Base-by-base conservation (phyloP, 495 filamentous ascomycete species). In the Penicillium roqueforti region DNA sequence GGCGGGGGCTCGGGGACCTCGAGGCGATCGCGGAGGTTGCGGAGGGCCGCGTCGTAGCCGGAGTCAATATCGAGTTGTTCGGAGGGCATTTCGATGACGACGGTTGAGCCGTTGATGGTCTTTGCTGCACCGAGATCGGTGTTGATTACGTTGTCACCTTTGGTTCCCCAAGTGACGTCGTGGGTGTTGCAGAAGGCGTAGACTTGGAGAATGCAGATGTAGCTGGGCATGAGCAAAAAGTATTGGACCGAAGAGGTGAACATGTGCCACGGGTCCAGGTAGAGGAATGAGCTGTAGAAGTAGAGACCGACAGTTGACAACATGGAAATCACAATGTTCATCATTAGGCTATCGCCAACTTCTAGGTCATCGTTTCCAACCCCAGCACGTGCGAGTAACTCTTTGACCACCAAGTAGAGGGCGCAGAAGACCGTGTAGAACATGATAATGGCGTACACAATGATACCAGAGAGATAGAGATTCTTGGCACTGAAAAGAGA, bases 131-230 rank as follows among this genome's bases (percentile, higher is more conserved):
- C 95, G 3, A 99, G 83, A 67, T 99, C 95, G 38, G 85, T 95
- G 66, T 87, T 84, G 60, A 92, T 84, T 18, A 92, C 83, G 70
- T 99, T 99, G 75, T 99, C 95, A 51, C 95, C 95, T 69, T 99
- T 99, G 22, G 95, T 99, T 41, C 93, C 93, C 93, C 93, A 98
- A 4, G 92, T 95, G 11, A 98, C 91, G 73, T 98, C 93, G 80
- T 98, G 93, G 36, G 93, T 95, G 79, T 99, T 99, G 79, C 93
- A 99, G 70, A 99, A 97, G 32, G 93, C 93, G 76, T 99, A 99
- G 36, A 97, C 91, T 70, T 97, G 95, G 25, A 99, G 76, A 0
- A 89, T 97, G 78, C 93, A 97, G 72, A 99, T 95, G 75, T 97
- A 99, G 42, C 76, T 83, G 0, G 93, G 93, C 22, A 99, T 77